Conservation (phyloP, 2,329 filamentous ascomycete genomes). For the Cordyceps cicadae region DNA sequence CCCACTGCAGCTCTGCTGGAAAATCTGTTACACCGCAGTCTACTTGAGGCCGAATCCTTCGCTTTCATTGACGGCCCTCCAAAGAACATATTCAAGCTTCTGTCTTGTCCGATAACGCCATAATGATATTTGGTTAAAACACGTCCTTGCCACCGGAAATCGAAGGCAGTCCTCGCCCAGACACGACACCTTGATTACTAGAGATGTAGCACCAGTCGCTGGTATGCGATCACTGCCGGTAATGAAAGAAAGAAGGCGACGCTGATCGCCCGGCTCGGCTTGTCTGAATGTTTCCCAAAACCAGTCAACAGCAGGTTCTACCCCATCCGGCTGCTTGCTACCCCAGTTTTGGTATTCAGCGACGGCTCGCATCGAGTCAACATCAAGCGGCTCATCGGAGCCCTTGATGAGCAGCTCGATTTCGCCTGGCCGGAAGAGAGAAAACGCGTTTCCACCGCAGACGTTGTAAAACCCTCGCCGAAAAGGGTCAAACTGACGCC, state of each 20-base stretch:
- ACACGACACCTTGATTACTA: conserved; percentile 68
- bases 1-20: background rate
- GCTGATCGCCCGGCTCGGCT: conserved; percentile 59
- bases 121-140: conserved; percentile 77
- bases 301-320: conserved; percentile 66
- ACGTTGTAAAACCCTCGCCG: conserved; percentile 90
- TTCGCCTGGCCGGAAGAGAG: conserved; percentile 81
- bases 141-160: conserved; percentile 81
- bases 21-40: background rate
- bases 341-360: conserved; percentile 79
- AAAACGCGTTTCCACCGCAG: conserved; percentile 79
- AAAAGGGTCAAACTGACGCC: conserved; percentile 85
- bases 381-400: conserved; percentile 75
- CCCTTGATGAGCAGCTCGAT: conserved; percentile 82
- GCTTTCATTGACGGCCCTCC: conserved; percentile 81
- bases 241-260: conserved; percentile 75
- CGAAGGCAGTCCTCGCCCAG: conserved; percentile 65
- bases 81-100: conserved; percentile 63
- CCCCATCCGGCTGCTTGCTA: conserved; percentile 42
- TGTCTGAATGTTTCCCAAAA: conserved; percentile 78
- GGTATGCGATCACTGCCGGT: conserved; percentile 87
- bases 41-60: conserved; percentile 87
- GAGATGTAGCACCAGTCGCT: conserved; percentile 72
- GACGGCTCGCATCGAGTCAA: conserved; percentile 64
- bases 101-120: conserved; percentile 62